Conservation (phyloP, 1,139 yeast genomes). For the Hyphopichia wangnamkhiaoensis region DNA sequence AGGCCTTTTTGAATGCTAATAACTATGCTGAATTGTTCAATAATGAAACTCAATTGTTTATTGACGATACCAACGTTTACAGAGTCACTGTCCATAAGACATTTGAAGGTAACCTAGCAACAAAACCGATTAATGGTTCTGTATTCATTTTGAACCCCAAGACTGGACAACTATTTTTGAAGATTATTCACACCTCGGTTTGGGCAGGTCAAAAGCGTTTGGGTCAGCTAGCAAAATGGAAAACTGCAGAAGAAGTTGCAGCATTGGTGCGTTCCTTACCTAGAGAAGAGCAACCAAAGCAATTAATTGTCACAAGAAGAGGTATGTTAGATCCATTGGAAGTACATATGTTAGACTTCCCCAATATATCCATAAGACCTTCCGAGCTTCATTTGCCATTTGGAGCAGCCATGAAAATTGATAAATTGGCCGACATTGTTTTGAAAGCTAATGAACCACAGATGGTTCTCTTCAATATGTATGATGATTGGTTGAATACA, state of each 20-base stretch:
- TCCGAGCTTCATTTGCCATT: conserved; percentile 91
- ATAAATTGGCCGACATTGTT: conserved; percentile 77
- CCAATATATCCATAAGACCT: conserved; percentile 85
- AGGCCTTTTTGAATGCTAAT: conserved; percentile 83
- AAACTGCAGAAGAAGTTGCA: conserved; percentile 96
- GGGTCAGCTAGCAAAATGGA: conserved; percentile 96
- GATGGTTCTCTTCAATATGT: conserved; percentile 85
- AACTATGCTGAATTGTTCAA: conserved; percentile 90
- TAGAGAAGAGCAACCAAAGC: conserved; percentile 91
- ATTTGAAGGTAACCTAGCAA: conserved; percentile 88
- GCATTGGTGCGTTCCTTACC: conserved; percentile 88
- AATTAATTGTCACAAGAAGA: conserved; percentile 83
- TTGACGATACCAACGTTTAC: conserved; percentile 93
- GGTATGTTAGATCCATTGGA: conserved; percentile 94
- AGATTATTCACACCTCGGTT: conserved; percentile 88
- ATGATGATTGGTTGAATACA: conserved; percentile 89
- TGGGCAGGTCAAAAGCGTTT: conserved; percentile 98
- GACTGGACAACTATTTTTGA: conserved; percentile 84
- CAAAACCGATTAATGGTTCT: conserved; percentile 93
- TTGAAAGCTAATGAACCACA: conserved; percentile 89
- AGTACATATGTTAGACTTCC: conserved; percentile 96
- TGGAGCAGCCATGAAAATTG: conserved; percentile 81
- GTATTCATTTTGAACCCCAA: conserved; percentile 87
- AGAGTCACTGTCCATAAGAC: conserved; percentile 93
- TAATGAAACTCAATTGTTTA: conserved; percentile 76